A percentile compares a stretch with the other conserved stretches of the same genome.
These are phyloP conservation scores for Coprinellus micaceus DNA, from an alignment of 768 basidiomycete species.

Conservation along the genomic window DNA sequence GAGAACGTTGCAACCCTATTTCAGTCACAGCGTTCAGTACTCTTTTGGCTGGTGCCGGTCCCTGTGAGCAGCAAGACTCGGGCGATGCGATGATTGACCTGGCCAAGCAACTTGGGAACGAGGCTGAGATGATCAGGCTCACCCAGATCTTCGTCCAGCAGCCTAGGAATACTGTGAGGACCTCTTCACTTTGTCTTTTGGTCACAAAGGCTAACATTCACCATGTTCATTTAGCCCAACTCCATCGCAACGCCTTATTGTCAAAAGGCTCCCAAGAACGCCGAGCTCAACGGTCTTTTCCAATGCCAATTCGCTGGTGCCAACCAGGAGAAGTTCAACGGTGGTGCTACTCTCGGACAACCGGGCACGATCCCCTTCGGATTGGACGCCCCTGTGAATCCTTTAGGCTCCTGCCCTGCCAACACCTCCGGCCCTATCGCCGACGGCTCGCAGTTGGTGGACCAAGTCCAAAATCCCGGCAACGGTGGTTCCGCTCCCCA, in stretches of 20 bases:
- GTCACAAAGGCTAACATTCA: constrained; percentile 21
- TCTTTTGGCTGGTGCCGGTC: constrained; percentile 53
- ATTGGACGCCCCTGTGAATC: constrained; percentile 30
- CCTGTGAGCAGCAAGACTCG: constrained; percentile 54
- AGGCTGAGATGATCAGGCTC: constrained; percentile 41
- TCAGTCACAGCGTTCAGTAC: constrained; percentile 54
- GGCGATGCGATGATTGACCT: constrained; percentile 53
- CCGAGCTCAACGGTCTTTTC: constrained; percentile 50
- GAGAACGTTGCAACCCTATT: constrained; percentile 50
- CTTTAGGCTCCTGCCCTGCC: constrained; percentile 45
- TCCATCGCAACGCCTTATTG: constrained; percentile 47
- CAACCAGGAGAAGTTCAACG: constrained; percentile 39
- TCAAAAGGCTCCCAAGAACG: constrained; percentile 44
- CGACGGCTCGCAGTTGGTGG: constrained; percentile 42
- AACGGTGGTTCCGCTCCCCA: constrained; percentile 1
- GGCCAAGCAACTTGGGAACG: constrained; percentile 34
- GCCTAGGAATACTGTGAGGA: constrained; percentile 46
- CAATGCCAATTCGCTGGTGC: constrained; percentile 47
- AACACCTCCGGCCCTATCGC: constrained; percentile 40
- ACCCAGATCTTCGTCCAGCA: constrained; percentile 49
- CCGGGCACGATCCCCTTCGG: constrained; percentile 47
- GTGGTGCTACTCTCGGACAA: constrained; percentile 29
- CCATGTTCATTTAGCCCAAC: constrained; percentile 32
- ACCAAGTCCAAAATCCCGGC: constrained; percentile 33
- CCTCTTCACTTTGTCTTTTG: neutral